Percentiles rank a stretch among this genome's conserved stretches.
Evolutionary conservation across 768 basidiomycete genomes (phyloP).

Genomic region (Scleroderma citrinum): DNA sequence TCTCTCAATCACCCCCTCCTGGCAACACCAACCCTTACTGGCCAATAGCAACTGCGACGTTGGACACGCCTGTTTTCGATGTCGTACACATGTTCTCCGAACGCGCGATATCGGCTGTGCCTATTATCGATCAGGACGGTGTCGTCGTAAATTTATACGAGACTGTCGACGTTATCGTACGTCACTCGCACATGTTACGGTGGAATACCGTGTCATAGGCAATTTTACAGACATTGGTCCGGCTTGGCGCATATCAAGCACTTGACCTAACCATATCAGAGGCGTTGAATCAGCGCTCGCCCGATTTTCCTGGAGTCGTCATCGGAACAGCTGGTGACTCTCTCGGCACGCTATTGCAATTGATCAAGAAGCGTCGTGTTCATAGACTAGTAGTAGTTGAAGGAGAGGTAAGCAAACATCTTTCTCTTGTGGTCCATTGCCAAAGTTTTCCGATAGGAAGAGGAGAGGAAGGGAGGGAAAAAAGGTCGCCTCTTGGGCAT

Average conservation of each 20-base stretch:
- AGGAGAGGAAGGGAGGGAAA: conserved; percentile 73
- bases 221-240: conserved; percentile 74
- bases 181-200: conserved; percentile 1
- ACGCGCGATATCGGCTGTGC: conserved; percentile 92
- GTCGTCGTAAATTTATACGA: conserved; percentile 96
- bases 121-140: conserved; percentile 89
- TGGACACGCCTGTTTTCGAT: conserved; percentile 91
- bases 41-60: conserved; percentile 88
- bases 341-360: conserved; percentile 79
- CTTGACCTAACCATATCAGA: conserved; percentile 91
- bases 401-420: conserved; percentile 55
- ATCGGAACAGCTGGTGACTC: conserved; percentile 93
- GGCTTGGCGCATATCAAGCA: conserved; percentile 91
- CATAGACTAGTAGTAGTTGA: conserved; percentile 95
- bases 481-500: conserved; percentile 81
- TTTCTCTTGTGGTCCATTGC: neutral
- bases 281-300: conserved; percentile 85
- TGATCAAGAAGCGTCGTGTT: conserved; percentile 89
- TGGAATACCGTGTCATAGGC: conserved; percentile 4
- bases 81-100: conserved; percentile 99
- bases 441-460: conserved; percentile 46
- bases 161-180: conserved; percentile 96
- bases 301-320: conserved; percentile 96
- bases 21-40: conserved; percentile 68
- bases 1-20: conserved; percentile 46